Conservation (phyloP, 805 yeast species). For the Saturnispora galanensis region DNA sequence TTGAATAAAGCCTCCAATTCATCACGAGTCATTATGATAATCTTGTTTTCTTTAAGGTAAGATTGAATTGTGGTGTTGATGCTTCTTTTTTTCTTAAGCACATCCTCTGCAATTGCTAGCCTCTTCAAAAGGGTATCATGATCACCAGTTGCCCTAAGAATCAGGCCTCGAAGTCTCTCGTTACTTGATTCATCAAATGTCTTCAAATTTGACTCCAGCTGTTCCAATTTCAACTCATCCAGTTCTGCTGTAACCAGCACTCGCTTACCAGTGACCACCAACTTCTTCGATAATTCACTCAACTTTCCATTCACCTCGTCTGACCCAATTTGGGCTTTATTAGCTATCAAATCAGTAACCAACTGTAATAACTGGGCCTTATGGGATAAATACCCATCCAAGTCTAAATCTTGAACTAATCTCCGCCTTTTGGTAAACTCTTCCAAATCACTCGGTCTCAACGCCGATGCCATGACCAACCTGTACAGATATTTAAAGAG, state of each 20-base stretch:
- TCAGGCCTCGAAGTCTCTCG: conserved; percentile 13
- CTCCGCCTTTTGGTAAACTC: conserved; percentile 23
- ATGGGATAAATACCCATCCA: conserved; percentile 19
- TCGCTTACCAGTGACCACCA: background rate
- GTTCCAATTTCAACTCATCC: conserved; percentile 13
- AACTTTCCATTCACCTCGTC: conserved; percentile 15
- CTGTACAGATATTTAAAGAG: no score
- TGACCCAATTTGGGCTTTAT: conserved; percentile 11
- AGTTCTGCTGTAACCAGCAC: conserved; percentile 1
- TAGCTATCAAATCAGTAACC: conserved; percentile 13
- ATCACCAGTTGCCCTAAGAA: conserved; percentile 16
- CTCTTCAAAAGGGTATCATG: conserved; percentile 15
- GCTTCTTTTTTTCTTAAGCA: conserved; percentile 18
- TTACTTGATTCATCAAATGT: conserved; percentile 16
- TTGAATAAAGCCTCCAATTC: conserved; percentile 23
- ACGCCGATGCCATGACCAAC: background rate
- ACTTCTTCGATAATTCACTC: conserved; percentile 3
- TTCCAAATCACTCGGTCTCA: conserved; percentile 10
- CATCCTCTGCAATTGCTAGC: conserved; percentile 17
- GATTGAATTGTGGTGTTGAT: conserved; percentile 19
- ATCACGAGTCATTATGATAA: conserved; percentile 15
- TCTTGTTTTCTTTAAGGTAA: conserved; percentile 16
- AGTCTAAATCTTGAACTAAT: conserved; percentile 23
- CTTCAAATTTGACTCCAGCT: conserved; percentile 14
- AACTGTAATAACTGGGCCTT: conserved; percentile 15